Base-by-base conservation (phyloP, 345 rosid species). In the Gossypium bickii region DNA sequence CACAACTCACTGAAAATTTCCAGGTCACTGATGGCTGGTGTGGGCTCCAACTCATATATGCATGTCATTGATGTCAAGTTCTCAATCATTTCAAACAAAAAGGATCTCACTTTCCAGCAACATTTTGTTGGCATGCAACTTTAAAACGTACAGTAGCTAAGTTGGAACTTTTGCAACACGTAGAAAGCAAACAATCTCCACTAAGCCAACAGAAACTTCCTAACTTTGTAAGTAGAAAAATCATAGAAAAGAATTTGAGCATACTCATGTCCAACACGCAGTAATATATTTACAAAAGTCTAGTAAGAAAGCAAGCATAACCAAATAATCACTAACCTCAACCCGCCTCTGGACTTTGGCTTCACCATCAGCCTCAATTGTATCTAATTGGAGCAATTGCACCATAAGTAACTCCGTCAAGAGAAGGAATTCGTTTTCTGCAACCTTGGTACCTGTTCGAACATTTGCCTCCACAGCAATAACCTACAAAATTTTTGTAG, bases 291-390 rank as follows among this genome's bases (percentile, higher is more conserved):
- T 55, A 29, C 74, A 17, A 18, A 44, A 68, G 61, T 38, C 45
- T 53, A 34, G 0, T 52, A 64, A 29, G 7, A n/a, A 62, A 12
- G 53, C 3, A 63, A 12, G 47, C 34, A 44, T 24, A 38, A 34
- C 65, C 12, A 48, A 1, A 25, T 24, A 34, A 61, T 20, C 18
- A 69, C 72, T 72, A 41, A 87, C 86, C 90, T 85, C 93, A 2
- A 65, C 76, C 71, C 80, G 56, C 79, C 87, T 78, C 81, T 86
- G 86, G 43, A 73, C 77, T 85, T 77, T 89, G 17, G 87, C 84
- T 80, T 85, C 88, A 61, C 89, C 88, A 60, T 86, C 74, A 29
- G 87, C 89, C 66, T 82, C 79, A 24, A 80, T 82, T 34, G 84
- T 17, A 62, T 87, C 88, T 78, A 87, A 74, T 59, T 85, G 83